phyloP scores from a whole-genome alignment of 345 rosid genomes.

The Passiflora organensis region DNA sequence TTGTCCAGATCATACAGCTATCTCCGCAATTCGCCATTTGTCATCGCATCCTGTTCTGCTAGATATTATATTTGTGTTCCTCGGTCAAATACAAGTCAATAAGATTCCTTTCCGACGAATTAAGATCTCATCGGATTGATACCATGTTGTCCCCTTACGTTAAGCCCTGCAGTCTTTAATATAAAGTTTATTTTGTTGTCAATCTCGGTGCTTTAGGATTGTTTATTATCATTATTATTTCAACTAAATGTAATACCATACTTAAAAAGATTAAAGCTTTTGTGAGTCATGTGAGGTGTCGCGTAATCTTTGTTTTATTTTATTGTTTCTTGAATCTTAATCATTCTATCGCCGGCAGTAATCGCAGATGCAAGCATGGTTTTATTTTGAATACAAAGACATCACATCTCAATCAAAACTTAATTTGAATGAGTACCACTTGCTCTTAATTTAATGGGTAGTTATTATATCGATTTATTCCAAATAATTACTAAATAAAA shows the following conservation, averaged over 20 bases:
- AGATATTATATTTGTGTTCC: neutral
- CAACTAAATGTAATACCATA: neutral
- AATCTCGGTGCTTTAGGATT: constrained; percentile 11
- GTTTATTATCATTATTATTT: neutral
- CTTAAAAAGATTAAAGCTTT: too few relatives aligned
- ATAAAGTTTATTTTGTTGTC: constrained; percentile 14
- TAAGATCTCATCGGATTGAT: constrained; percentile 11
- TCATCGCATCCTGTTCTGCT: constrained; percentile 11
- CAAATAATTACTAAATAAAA: too few relatives aligned
- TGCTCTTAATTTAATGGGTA: neutral
- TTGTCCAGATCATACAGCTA: constrained; percentile 14
- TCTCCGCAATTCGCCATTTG: constrained; percentile 7
- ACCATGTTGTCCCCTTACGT: constrained; percentile 27
- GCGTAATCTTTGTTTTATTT: too few relatives aligned
- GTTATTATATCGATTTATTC: too few relatives aligned
- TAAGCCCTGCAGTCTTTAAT: constrained; percentile 19
- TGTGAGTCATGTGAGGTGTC: too few relatives aligned
- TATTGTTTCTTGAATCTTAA: constrained; percentile 17
- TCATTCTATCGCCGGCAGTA: constrained; percentile 34
- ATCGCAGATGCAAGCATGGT: constrained; percentile 17
- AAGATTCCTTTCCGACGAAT: too few relatives aligned
- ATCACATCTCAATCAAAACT: constrained; percentile 13
- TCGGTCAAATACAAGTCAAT: constrained; percentile 35
- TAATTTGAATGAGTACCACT: constrained; percentile 9
- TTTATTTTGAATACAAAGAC: constrained; percentile 11